Base-by-base conservation (phyloP, 1,284 basidiomycete genomes). In the Pseudomicrostroma phylloplanum region DNA sequence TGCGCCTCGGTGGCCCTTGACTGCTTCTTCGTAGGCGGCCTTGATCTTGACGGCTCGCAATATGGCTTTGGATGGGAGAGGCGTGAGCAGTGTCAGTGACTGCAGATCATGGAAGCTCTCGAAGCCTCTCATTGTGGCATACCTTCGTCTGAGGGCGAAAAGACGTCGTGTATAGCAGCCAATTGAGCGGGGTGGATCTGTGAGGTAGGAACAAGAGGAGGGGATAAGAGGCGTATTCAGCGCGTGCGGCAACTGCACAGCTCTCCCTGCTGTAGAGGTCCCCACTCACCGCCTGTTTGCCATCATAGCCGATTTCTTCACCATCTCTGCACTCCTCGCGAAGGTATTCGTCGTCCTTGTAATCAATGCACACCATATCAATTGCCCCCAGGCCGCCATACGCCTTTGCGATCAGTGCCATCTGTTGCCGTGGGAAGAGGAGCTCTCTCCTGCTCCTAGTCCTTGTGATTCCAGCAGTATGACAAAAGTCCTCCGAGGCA, bases 341-440 rank as follows among this genome's bases (percentile, higher is more conserved):
- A 19, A 96, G 82, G 67, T 86, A 86, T 6, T 84, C 83, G 2
- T 82, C 73, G 74, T 93, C 87, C 76, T 90, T 89, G 82, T 92
- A 94, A 76, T 92, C 88, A 42, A 93, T 86, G 77, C 92, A 94
- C 1, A 94, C 91, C 88, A 94, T 89, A 78, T 94, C 92, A 74
- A 97, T 90, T 1, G 92, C 89, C 46, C 88, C 85, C 1, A 96
- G 82, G 0, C 86, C 86, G 3, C 43, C 21, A 73, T 88, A 91
- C 3, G 91, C 90, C 76, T 89, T 92, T 12, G 93, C 91, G 0
- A 87, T 85, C 25, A 89, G 85, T 9, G 89, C 90, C 60, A 96
- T 86, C 63, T 88, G 85, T 0, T 90, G 90, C n/a, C 93, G 86
- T 2, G 91, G 88, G 71, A 87, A 91, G 6, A 93, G 84, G 21